Evolutionary conservation across 225 moss, liverwort and hornwort genomes (phyloP), one percentile per base, ranked within the genome.

Genomic region (Lunularia cruciata): DNA sequence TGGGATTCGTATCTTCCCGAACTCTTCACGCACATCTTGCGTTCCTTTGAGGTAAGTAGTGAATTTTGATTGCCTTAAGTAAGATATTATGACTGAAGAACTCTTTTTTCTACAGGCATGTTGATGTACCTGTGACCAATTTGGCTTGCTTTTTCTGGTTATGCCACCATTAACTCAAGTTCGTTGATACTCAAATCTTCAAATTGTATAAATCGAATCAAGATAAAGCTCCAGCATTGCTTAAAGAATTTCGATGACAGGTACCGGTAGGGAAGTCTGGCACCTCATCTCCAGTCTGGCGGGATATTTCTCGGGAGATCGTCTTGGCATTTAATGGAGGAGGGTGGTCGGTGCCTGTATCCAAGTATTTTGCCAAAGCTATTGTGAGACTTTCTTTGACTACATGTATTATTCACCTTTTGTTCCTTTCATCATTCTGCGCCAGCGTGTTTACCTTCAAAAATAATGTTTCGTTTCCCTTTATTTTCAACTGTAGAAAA

Each of bases 211-310:
- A n/a, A n/a, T n/a, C n/a, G n/a, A n/a, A n/a, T n/a, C n/a, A n/a
- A n/a, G n/a, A n/a, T n/a, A n/a, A n/a, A n/a, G n/a, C n/a, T n/a
- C n/a, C n/a, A n/a, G n/a, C n/a, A n/a, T n/a, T 30, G 3, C 10
- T 13, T 2, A 56, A 56, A n/a, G 10, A 0, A 30, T 28, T 13
- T 71, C 63, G 69, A 70, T 86, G 75, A 42, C 83, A 95, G 95
- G 95, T 99, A 79, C 98, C 98, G 67, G 93, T 99, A 42, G 98
- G 98, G 34, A 86, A 88, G 75, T 90, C 89, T 63, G 90, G 91
- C 81, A 90, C 93, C 33, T 89, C 89, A 67, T 91, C 93, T 75
- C 98, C 98, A 61, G 75, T 99, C 43, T 86, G 92, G 71, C 76
- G 93, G 81, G 89, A 91, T 63, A 82, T 93, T 55, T 81, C 84